Percentiles rank a stretch among this genome's conserved stretches.
phyloP scores from a whole-genome alignment of 1,284 basidiomycete species.

The Schizophyllum amplum region DNA sequence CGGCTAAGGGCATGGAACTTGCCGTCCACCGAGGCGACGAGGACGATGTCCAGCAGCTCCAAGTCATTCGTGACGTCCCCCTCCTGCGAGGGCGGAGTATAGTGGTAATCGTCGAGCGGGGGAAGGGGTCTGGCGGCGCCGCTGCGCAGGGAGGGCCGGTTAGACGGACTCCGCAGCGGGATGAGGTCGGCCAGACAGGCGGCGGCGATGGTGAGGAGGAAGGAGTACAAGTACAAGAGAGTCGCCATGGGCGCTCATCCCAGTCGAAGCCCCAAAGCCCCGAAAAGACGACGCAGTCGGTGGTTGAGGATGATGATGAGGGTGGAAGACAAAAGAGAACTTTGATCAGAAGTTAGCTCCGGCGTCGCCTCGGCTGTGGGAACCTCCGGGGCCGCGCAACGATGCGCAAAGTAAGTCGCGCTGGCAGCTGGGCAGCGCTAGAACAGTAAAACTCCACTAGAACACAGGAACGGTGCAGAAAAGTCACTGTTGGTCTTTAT shows the following conservation, averaged over 20 bases:
- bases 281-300: background rate
- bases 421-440: too few relatives aligned
- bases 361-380: too few relatives aligned
- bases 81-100: background rate
- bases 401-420: too few relatives aligned
- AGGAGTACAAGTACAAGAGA: slow-evolving; percentile 7
- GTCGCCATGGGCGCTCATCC: slow-evolving; percentile 9
- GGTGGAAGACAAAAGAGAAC: background rate
- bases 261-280: background rate
- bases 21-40: slow-evolving; percentile 87
- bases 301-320: background rate
- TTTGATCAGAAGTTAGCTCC: background rate
- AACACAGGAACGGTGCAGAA: too few relatives aligned
- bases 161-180: slow-evolving; percentile 3
- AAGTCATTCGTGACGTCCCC: slow-evolving; percentile 28
- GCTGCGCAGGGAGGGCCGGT: slow-evolving; percentile 7
- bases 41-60: slow-evolving; percentile 66
- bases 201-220: slow-evolving; percentile 8
- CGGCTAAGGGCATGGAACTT: slow-evolving; percentile 84
- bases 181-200: slow-evolving; percentile 11
- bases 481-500: too few relatives aligned
- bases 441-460: too few relatives aligned
- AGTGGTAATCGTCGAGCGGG: background rate
- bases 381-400: too few relatives aligned
- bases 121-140: background rate